Percentiles rank a stretch among this genome's conserved stretches.
Conservation (phyloP, 495 filamentous ascomycete species). For the Tuber umbilicatum region DNA sequence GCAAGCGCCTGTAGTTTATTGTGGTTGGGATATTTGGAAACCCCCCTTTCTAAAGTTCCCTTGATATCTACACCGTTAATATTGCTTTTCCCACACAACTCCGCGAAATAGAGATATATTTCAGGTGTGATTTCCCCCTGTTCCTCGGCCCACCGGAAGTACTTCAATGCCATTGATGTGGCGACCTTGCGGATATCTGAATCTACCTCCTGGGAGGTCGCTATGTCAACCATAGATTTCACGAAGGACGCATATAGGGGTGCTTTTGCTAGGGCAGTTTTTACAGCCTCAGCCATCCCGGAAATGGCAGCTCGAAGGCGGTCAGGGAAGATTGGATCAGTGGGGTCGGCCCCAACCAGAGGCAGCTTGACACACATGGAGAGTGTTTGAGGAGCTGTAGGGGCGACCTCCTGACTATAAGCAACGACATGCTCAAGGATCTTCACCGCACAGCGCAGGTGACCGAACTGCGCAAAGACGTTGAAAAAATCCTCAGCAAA, state of each 20-base stretch:
- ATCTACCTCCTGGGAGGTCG: constrained; percentile 56
- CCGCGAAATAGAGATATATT: constrained; percentile 26
- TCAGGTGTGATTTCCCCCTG: constrained; percentile 11
- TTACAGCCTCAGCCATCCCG: constrained; percentile 50
- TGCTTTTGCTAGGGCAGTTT: constrained; percentile 45
- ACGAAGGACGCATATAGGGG: constrained; percentile 53
- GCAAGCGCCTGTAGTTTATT: not conserved
- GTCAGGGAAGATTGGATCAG: constrained; percentile 64
- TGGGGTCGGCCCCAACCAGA: constrained; percentile 56
- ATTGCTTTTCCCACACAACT: constrained; percentile 8
- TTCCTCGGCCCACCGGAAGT: constrained; percentile 28
- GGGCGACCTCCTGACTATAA: constrained; percentile 53
- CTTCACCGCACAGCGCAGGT: constrained; percentile 56
- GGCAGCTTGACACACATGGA: constrained; percentile 67
- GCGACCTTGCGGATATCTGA: constrained; percentile 57
- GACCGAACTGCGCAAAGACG: constrained; percentile 62
- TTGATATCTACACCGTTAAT: not conserved
- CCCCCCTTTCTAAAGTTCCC: constrained; percentile 1
- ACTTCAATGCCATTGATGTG: constrained; percentile 18
- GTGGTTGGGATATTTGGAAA: not conserved
- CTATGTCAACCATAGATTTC: constrained; percentile 54
- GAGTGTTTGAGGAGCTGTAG: constrained; percentile 54
- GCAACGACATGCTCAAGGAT: constrained; percentile 73
- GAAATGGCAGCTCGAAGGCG: constrained; percentile 60
- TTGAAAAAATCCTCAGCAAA: constrained; percentile 73